Evolutionary conservation across 352 stramenopile species (phyloP).

Genomic region (Phytophthora sansomeana): DNA sequence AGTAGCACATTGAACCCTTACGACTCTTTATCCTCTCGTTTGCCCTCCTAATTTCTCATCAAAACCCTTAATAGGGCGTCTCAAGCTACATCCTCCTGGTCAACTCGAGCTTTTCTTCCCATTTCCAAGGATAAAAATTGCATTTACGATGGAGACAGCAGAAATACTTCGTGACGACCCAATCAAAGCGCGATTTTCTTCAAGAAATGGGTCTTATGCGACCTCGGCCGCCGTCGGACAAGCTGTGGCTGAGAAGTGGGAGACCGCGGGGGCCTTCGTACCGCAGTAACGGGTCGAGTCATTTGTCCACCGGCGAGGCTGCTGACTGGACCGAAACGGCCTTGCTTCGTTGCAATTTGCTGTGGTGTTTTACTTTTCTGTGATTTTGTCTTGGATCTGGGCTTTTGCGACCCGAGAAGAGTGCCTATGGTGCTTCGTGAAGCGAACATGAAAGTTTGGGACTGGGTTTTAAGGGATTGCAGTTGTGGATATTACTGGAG

Average conservation of each 20-base stretch:
- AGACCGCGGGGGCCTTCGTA: not conserved
- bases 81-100: not conserved
- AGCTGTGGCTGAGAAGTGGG: slow-evolving; percentile 2
- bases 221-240: slow-evolving; percentile 14
- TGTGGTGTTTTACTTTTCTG: not conserved
- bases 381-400: not conserved
- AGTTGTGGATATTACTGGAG: not conserved
- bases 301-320: slow-evolving; percentile 23
- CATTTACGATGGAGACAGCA: not conserved
- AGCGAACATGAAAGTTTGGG: not conserved
- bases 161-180: not conserved
- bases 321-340: slow-evolving; percentile 7
- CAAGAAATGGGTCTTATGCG: not conserved
- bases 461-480: not conserved
- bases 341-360: not conserved
- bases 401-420: too few relatives aligned
- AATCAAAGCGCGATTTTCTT: not conserved
- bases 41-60: not conserved
- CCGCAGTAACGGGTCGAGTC: slow-evolving; percentile 3
- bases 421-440: too few relatives aligned
- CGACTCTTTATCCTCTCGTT: not conserved
- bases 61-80: not conserved
- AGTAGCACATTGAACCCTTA: not conserved
- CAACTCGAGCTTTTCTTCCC: not conserved
- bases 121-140: not conserved